A percentile compares a stretch with the other conserved stretches of the same genome.
Conservation (phyloP, 805 yeast genomes). For the Suhomyces prunicola region DNA sequence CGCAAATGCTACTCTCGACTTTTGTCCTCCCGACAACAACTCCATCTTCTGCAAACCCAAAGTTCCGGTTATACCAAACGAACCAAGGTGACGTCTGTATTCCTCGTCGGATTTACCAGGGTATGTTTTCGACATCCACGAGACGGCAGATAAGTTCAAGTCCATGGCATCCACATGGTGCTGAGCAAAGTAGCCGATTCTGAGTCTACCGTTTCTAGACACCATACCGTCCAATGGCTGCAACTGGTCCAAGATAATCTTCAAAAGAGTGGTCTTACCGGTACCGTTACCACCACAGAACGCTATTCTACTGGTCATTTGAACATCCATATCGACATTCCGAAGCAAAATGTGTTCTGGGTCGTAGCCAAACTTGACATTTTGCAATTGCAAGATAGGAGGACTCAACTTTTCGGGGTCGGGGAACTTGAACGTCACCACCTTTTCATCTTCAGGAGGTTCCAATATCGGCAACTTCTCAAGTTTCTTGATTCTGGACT, state of each 20-base stretch:
- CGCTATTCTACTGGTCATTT: constrained; percentile 92
- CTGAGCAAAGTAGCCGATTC: constrained; percentile 97
- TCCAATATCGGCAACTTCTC: constrained; percentile 92
- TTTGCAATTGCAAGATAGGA: constrained; percentile 85
- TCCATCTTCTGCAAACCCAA: constrained; percentile 89
- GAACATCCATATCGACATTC: constrained; percentile 85
- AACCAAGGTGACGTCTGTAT: constrained; percentile 92
- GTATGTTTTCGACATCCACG: constrained; percentile 85
- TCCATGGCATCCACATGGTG: constrained; percentile 99
- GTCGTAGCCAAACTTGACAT: constrained; percentile 81
- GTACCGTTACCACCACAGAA: constrained; percentile 99
- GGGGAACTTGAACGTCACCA: constrained; percentile 84
- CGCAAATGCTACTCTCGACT: constrained; percentile 97
- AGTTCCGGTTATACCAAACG: constrained; percentile 95
- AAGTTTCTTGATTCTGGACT: constrained; percentile 93
- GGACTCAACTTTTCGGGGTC: constrained; percentile 93
- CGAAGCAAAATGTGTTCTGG: constrained; percentile 61
- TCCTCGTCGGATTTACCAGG: constrained; percentile 97
- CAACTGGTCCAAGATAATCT: constrained; percentile 75
- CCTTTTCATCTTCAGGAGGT: constrained; percentile 90
- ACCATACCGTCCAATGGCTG: constrained; percentile 77
- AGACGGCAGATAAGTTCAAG: constrained; percentile 75
- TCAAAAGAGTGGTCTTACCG: constrained; percentile 95
- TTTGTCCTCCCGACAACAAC: constrained; percentile 94
- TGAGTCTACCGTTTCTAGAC: constrained; percentile 75